Base-by-base conservation (phyloP, 805 yeast species). In the Candida nitratophila region DNA sequence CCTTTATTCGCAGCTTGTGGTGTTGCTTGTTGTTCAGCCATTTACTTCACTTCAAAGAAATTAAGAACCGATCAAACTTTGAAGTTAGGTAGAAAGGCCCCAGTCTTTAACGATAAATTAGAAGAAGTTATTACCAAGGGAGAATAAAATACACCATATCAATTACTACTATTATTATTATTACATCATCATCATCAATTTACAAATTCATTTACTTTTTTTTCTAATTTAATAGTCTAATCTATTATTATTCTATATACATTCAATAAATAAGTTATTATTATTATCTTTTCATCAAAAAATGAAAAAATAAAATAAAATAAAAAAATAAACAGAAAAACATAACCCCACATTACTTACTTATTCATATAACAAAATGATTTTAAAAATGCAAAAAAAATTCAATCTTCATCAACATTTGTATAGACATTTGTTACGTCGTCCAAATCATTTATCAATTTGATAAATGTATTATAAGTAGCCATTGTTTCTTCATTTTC, bases 401-500 rank as follows among this genome's bases (percentile, higher is more conserved):
- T 29, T n/a, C 14, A 24, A 10, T 43, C 42, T 26, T 70, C 74
- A 47, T 67, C 72, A 51, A 77, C 68, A 59, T 88, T 91, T 27
- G 86, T 75, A 64, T 86, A 86, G 47, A 86, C 79, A 49, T 79
- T 87, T 7, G 87, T 79, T 19, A 91, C 86, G 53, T 93, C 98
- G 41, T 83, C 88, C n/a, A 88, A 66, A 30, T 81, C 87, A 43
- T 87, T 95, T 39, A 91, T 67, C 40, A 71, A 69, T 20, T 61
- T 66, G 30, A 83, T 60, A 31, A 89, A 77, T 55, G 79, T 84
- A 15, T 73, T 73, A 53, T 78, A 73, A 32, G 71, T 70, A 47
- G 69, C 73, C 46, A 62, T 68, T 8, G 71, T 64, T 3, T 79
- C 88, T 22, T 69, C 79, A 44, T 74, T 71, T 0, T 71, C 69